Conservation (phyloP, 306 rosid genomes). For the Glycine tomentella region DNA sequence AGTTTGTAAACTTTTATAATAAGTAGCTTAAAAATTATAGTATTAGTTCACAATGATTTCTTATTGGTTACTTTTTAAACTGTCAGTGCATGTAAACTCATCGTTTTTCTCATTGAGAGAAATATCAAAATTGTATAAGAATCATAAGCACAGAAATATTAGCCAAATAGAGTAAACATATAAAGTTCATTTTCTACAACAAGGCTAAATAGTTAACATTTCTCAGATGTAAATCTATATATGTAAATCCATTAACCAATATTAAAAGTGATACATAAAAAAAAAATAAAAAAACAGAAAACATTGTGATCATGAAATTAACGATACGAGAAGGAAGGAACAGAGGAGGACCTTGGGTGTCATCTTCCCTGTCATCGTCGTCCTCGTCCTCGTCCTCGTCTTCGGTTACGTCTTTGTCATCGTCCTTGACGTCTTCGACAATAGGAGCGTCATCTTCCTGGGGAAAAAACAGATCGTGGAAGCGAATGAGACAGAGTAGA, state of each 20-base stretch:
- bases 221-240: not conserved
- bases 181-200: not conserved
- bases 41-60: not conserved
- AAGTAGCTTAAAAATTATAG: not conserved
- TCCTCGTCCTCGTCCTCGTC: conserved; percentile 56
- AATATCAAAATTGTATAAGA: not conserved
- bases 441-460: conserved; percentile 63
- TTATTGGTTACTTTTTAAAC: not conserved
- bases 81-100: not conserved
- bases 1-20: too few species aligned
- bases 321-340: not conserved
- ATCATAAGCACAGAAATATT: not conserved
- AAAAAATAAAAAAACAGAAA: not conserved
- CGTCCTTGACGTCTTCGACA: conserved; percentile 72
- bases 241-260: not conserved
- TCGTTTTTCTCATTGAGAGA: not conserved
- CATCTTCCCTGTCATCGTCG: conserved; percentile 66
- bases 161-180: not conserved
- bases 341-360: conserved; percentile 53
- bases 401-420: conserved; percentile 56
- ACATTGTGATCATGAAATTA: not conserved
- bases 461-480: not conserved
- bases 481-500: not conserved
- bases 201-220: not conserved
- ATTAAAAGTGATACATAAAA: not conserved